Base-by-base conservation (phyloP, 805 yeast genomes). In the Starmerella stellata region DNA sequence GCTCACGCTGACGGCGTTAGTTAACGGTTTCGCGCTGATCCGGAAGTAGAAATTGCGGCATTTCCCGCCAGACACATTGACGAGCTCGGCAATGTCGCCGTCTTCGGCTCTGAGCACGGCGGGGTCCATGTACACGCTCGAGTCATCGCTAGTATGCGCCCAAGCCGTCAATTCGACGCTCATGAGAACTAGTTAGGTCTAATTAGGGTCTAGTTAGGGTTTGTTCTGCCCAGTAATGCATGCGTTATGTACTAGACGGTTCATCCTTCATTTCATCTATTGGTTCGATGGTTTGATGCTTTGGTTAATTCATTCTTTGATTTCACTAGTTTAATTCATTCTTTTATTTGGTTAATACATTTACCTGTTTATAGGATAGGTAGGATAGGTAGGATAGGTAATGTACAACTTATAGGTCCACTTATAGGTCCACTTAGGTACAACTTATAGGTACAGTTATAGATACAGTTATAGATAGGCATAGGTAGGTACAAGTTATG, bases 11-110 rank as follows among this genome's bases (percentile, higher is more conserved):
- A 44, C 40, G 15, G 38, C 36, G 7, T 19, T 40, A 17, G 30
- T 14, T 5, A 17, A 32, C 28, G 44, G 21, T 21, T 39, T 37
- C 11, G 40, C 39, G 25, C 39, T 42, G 24, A 55, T 44, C 3
- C 39, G 40, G 38, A 55, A 56, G 38, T 47, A 50, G 19, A 53
- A 33, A 39, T 45, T 46, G 28, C 46, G 52, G 5, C 24, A 17
- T 13, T 15, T 18, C 4, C 16, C n/a, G 33, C 18, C 13, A 9
- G 33, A 5, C 8, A 21, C 13, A 11, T 9, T 29, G 9, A 19
- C 11, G 25, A 62, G 50, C 54, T 81, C 92, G 18, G 81, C 85
- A 5, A 80, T 57, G 50, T 78, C 80, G 15, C 93, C 94, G n/a
- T 66, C 72, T 38, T 62, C 61, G 1, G 79, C 69, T 1, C 76